These are phyloP conservation scores for Parastagonospora nodorum DNA, from an alignment of 2,329 filamentous ascomycete genomes.

Conservation along the genomic window DNA sequence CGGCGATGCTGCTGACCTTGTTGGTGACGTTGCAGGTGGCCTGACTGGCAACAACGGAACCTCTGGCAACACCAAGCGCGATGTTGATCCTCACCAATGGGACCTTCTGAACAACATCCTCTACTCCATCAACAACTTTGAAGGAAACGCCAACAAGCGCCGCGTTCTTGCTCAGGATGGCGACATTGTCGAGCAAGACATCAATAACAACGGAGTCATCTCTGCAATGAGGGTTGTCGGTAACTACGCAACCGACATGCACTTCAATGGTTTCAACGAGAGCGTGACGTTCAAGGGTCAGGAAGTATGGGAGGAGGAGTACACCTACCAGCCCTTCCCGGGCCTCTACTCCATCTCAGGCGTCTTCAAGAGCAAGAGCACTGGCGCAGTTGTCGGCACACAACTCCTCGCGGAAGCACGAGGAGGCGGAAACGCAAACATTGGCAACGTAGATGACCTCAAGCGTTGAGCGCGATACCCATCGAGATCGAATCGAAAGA, in stretches of 20 bases:
- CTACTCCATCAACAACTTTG: conserved; percentile 66
- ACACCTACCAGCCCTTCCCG: conserved; percentile 59
- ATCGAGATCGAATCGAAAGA: too few species aligned
- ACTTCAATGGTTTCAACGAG: conserved; percentile 58
- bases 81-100: conserved; percentile 46
- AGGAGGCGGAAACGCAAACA: conserved; percentile 59
- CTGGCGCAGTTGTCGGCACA: conserved; percentile 56
- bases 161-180: conserved; percentile 62
- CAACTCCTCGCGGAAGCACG: conserved; percentile 59
- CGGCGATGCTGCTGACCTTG: conserved; percentile 1
- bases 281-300: conserved; percentile 48
- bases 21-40: conserved; percentile 7
- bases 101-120: conserved; percentile 63
- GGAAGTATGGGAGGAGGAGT: conserved; percentile 58
- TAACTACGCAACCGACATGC: conserved; percentile 58
- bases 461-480: background rate
- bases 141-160: conserved; percentile 59
- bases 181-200: conserved; percentile 58
- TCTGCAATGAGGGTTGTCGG: conserved; percentile 53
- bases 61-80: conserved; percentile 28
- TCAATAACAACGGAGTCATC: conserved; percentile 61
- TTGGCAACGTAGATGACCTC: conserved; percentile 40
- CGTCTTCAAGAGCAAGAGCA: conserved; percentile 56
- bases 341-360: conserved; percentile 52
- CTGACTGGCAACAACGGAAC: conserved; percentile 14